Conservation (phyloP, 495 filamentous ascomycete species). For the Ramalina peruviana region DNA sequence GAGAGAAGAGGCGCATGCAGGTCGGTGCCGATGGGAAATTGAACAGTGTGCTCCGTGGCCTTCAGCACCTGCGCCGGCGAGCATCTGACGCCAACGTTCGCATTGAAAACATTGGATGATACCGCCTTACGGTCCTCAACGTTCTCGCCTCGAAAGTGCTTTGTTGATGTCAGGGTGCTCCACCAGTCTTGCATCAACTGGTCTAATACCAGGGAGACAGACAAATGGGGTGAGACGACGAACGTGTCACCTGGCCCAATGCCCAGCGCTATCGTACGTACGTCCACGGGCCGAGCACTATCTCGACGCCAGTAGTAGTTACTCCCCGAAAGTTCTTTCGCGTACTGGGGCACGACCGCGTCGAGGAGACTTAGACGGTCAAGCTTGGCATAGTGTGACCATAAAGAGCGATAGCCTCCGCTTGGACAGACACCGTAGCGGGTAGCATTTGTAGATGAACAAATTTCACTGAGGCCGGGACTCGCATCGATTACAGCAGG, state of each 20-base stretch:
- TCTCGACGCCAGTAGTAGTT: slow-evolving; percentile 8
- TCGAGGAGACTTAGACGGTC: neutral
- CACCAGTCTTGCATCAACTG: neutral
- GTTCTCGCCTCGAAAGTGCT: neutral
- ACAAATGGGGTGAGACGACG: slow-evolving; percentile 9
- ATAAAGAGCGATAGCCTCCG: slow-evolving; percentile 9
- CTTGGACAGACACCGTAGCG: slow-evolving; percentile 11
- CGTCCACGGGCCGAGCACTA: slow-evolving; percentile 3
- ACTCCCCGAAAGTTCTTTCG: slow-evolving; percentile 10
- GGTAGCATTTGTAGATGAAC: neutral
- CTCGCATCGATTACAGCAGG: neutral
- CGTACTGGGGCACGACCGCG: slow-evolving; percentile 5
- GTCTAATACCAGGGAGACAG: slow-evolving; percentile 3
- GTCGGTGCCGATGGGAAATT: slow-evolving; percentile 3
- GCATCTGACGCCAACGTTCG: slow-evolving; percentile 4
- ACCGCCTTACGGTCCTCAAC: slow-evolving; percentile 9
- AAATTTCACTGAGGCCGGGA: neutral
- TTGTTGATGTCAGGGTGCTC: neutral
- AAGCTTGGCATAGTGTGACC: slow-evolving; percentile 5
- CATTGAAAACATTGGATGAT: neutral
- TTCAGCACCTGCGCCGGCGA: slow-evolving; percentile 3
- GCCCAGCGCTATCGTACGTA: slow-evolving; percentile 7
- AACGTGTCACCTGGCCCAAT: slow-evolving; percentile 1
- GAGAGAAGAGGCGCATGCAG: neutral
- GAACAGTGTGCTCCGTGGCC: slow-evolving; percentile 3